Percentiles rank a stretch among this genome's conserved stretches.
Evolutionary conservation across 495 filamentous ascomycete species (phyloP).

Genomic region (Hypomontagnella submonticulosa): DNA sequence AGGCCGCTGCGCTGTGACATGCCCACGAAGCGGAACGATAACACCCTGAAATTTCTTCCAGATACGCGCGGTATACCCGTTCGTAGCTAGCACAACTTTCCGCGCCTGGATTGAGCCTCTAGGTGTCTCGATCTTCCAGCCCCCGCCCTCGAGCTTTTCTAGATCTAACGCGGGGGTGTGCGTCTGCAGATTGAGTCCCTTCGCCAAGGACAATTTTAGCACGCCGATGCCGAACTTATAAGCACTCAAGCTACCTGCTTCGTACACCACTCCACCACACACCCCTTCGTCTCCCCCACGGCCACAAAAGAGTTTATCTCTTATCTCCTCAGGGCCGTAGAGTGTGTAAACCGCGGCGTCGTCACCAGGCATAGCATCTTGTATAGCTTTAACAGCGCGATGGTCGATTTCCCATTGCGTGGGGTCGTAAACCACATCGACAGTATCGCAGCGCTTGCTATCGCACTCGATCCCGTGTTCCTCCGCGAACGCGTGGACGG

Average conservation of each 20-base stretch:
- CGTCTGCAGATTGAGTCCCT: conserved; percentile 70
- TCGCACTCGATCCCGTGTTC: conserved; percentile 65
- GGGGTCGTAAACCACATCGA: conserved; percentile 67
- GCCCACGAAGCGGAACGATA: conserved; percentile 75
- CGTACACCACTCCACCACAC: conserved; percentile 66
- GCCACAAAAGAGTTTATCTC: conserved; percentile 57
- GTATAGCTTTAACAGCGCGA: conserved; percentile 58
- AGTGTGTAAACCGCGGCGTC: conserved; percentile 60
- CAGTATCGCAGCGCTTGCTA: conserved; percentile 60
- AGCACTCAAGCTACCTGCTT: conserved; percentile 70
- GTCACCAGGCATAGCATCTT: conserved; percentile 56
- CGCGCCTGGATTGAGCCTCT: conserved; percentile 64
- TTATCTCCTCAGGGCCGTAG: conserved; percentile 58
- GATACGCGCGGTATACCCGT: conserved; percentile 74
- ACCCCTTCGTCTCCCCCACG: conserved; percentile 50
- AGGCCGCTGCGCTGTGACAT: conserved; percentile 70
- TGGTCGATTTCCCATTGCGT: conserved; percentile 57
- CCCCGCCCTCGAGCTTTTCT: conserved; percentile 40
- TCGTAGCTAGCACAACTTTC: conserved; percentile 74
- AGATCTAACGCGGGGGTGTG: conserved; percentile 65
- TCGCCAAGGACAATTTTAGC: conserved; percentile 61
- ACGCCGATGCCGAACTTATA: conserved; percentile 73
- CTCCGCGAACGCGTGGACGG: conserved; percentile 63
- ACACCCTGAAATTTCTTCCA: conserved; percentile 65
- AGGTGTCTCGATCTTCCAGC: conserved; percentile 63